Evolutionary conservation across 2,329 filamentous ascomycete genomes (phyloP), one percentile per base, ranked within the genome.

Genomic region (Scytalidium lignicola): DNA sequence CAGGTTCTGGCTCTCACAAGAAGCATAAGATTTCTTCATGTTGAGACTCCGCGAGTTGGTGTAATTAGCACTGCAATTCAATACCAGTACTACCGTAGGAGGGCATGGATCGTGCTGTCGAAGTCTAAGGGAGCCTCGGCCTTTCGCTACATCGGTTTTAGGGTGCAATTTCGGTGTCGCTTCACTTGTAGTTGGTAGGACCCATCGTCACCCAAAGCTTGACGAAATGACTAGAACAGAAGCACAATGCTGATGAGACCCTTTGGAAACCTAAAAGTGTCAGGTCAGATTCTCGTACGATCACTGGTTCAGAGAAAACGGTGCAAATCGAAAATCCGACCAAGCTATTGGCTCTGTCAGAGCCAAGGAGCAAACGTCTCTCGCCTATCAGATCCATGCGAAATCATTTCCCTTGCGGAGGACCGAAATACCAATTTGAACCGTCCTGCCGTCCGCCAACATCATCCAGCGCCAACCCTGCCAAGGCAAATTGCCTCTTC

Each of bases 401-500:
- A 37, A 37, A 13, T 37, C 32, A 37, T 37, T 37, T 17, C 32
- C 15, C 5, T 17, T 37, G 26, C 26, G 32, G n/a, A 37, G 23
- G 8, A 37, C 32, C 32, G 32, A 37, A 7, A 13, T 15, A 17
- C 12, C 32, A 5, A 17, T 37, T 37, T 37, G 32, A 37, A 17
- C 32, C 5, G n/a, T 17, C n/a, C 32, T 37, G 32, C 10, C 32
- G 6, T 7, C 15, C 32, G 32, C 8, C 32, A 8, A 37, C 32
- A 37, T 7, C 42, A 29, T 44, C 21, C 21, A 18, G 22, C n/a
- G 12, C 32, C 32, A 37, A 37, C 32, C 15, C 12, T 37, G 32
- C 32, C 32, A 37, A 37, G 32, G 32, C 32, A 37, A 37, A 17
- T 37, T 13, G 32, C 7, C 22, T 28, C 48, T 49, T 56, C 56